Percentiles rank a stretch among this genome's conserved stretches.
Evolutionary conservation across 208 protist species (phyloP).

Genomic region (Acanthamoeba castellanii): DNA sequence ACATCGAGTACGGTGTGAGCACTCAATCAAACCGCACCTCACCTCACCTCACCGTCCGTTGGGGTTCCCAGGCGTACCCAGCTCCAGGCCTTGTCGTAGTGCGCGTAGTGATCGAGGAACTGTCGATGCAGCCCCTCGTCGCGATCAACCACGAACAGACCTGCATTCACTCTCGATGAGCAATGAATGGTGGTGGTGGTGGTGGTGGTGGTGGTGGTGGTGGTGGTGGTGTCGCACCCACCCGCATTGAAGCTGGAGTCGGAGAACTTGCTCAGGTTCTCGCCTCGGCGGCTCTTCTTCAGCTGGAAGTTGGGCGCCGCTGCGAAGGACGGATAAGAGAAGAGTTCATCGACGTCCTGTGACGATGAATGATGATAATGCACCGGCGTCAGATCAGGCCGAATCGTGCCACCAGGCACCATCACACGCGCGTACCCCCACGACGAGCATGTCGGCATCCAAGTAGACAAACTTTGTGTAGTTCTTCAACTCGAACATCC

Average conservation of each 20-base stretch:
- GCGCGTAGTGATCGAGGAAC: conserved; percentile 37
- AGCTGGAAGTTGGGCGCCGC: conserved; percentile 47
- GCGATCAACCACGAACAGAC: conserved; percentile 31
- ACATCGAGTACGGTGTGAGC: neutral
- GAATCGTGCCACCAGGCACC: neutral
- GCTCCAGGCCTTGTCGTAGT: conserved; percentile 58
- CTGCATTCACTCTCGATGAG: neutral
- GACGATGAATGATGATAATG: neutral
- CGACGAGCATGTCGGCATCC: conserved; percentile 47
- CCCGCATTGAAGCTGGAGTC: conserved; percentile 49
- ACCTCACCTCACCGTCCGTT: neutral
- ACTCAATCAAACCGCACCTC: neutral
- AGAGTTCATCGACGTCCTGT: neutral
- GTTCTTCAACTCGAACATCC: conserved; percentile 38
- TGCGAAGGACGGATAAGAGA: conserved; percentile 6
- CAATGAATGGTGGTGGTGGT: too few relatives aligned
- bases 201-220: too few relatives aligned
- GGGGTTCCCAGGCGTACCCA: neutral
- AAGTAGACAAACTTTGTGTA: conserved; percentile 53
- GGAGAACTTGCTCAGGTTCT: conserved; percentile 66
- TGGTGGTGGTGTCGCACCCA: neutral
- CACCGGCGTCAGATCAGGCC: too few relatives aligned
- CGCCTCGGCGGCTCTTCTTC: neutral
- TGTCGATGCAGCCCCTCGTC: conserved; percentile 14
- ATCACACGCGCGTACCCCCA: neutral